Base-by-base conservation (phyloP, 257 asterid species). In the Vinca minor region DNA sequence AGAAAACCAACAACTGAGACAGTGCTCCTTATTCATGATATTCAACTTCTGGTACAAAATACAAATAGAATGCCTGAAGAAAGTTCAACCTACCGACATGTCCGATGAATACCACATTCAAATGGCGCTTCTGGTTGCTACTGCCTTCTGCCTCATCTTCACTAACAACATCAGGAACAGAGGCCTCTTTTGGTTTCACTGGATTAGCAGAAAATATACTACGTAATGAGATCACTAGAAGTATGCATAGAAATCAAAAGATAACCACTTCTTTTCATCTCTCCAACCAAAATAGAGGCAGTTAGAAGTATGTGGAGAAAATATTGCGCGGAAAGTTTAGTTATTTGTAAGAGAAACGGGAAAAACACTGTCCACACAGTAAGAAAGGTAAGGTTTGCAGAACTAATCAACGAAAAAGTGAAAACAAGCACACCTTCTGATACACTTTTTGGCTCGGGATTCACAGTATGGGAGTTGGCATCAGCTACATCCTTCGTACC, bases 51-150 rank as follows among this genome's bases (percentile, higher is more conserved):
- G 36, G n/a, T 12, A 38, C 39, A 69, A n/a, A n/a, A n/a, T n/a
- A n/a, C n/a, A 59, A 47, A 14, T 13, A 35, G 17, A 56, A 44
- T 35, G 2, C 20, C 18, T 7, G 31, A 45, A 28, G 34, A 29
- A 9, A 71, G 69, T 50, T 3, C 46, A 36, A 8, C 96, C n/a
- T 78, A 93, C 99, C n/a, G n/a, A 34, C 7, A 34, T 34, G 38
- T 2, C 38, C 38, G 7, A 34, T 34, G 38, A 34, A 34, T 35
- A 94, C 99, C 69, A 83, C 99, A 82, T 94, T 94, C 79, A 94
- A 73, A 67, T 94, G 99, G 28, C 99, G 78, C 81, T 94, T 92
- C 26, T 18, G 79, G 20, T 57, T 80, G 25, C 42, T 56, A 31
- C 18, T 31, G 42, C 62, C 77, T 36, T 82, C 89, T 63, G 2